Percentiles rank a stretch among this genome's conserved stretches.
Evolutionary conservation across 495 filamentous ascomycete genomes (phyloP).

Genomic region (Glonium stellatum): DNA sequence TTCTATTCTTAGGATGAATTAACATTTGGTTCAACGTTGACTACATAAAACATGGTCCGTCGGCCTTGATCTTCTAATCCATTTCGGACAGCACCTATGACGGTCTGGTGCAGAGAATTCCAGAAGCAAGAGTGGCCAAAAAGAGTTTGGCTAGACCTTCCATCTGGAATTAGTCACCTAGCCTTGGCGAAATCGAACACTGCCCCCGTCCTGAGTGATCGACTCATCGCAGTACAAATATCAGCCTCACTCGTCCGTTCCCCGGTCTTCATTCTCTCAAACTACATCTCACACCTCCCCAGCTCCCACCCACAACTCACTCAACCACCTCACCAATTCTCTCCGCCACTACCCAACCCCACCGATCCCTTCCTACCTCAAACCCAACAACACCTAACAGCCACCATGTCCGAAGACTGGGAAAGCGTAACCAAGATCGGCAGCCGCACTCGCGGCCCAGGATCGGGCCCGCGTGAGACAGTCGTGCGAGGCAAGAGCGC

Average conservation of each 20-base stretch:
- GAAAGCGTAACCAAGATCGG: constrained; percentile 90
- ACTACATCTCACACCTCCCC: neutral
- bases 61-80: neutral
- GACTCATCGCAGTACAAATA: neutral
- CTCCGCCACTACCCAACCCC: neutral
- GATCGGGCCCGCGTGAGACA: constrained; percentile 63
- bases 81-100: neutral
- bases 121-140: neutral
- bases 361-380: neutral
- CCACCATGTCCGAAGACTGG: constrained; percentile 65
- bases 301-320: neutral
- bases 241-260: neutral
- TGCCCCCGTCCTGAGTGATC: neutral
- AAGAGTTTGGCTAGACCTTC: neutral
- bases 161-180: neutral
- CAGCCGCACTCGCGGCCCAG: constrained; percentile 61
- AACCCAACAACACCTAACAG: neutral
- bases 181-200: neutral
- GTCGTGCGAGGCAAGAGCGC: constrained; percentile 81
- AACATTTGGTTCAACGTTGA: neutral
- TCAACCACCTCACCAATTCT: neutral
- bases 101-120: neutral
- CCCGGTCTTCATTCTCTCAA: neutral
- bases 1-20: neutral
- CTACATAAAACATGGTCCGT: neutral